These are phyloP conservation scores for Fistulifera pelliculosa DNA, from an alignment of 108 stramenopile genomes.

Conservation along the genomic window DNA sequence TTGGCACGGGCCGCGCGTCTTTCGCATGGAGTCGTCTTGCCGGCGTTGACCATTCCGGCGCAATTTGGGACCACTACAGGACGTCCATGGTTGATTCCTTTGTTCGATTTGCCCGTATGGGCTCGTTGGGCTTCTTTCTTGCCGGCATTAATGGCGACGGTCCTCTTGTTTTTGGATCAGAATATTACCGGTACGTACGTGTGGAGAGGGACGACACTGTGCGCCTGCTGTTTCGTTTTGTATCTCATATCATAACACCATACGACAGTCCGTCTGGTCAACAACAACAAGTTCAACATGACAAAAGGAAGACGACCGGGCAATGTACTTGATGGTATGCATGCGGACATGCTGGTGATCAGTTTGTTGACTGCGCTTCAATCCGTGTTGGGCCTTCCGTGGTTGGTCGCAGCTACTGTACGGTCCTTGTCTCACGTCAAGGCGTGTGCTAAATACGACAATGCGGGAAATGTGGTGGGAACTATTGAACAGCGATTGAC, in stretches of 20 bases:
- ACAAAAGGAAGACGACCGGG: constrained; percentile 53
- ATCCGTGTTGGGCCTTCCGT: constrained; percentile 71
- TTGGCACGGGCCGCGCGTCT: constrained; percentile 46
- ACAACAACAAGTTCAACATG: constrained; percentile 63
- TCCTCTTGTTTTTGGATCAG: constrained; percentile 63
- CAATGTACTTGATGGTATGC: constrained; percentile 62
- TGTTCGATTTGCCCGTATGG: constrained; percentile 65
- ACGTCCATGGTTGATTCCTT: constrained; percentile 66
- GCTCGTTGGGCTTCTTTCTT: constrained; percentile 63
- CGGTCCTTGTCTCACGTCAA: constrained; percentile 69
- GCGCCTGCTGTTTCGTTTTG: no score
- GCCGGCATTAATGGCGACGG: constrained; percentile 74
- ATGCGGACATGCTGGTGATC: constrained; percentile 77
- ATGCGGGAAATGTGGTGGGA: constrained; percentile 37
- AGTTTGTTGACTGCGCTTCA: constrained; percentile 52
- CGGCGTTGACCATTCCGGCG: constrained; percentile 51
- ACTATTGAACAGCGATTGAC: constrained; percentile 63
- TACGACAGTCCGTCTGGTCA: constrained; percentile 39
- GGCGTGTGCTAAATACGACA: constrained; percentile 56
- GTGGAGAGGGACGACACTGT: background rate
- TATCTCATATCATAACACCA: no score
- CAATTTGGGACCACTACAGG: constrained; percentile 67
- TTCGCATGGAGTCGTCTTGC: constrained; percentile 44
- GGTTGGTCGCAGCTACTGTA: constrained; percentile 79
- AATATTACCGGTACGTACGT: constrained; percentile 45